Percentiles rank a stretch among this genome's conserved stretches.
These are phyloP conservation scores for Mycena belliarum DNA, from an alignment of 768 basidiomycete genomes.

Conservation along the genomic window DNA sequence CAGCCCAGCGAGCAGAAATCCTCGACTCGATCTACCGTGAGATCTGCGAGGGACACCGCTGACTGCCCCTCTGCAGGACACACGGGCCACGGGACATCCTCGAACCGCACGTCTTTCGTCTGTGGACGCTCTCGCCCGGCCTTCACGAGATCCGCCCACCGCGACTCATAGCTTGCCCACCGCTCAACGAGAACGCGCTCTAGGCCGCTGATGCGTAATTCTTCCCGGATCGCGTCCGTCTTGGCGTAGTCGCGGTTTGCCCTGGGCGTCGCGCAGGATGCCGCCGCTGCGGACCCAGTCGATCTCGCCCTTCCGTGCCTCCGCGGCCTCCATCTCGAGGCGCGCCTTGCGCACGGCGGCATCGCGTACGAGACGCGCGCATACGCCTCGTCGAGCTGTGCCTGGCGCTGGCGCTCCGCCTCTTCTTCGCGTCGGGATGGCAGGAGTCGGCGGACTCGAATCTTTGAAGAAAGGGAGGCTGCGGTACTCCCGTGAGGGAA, in stretches of 20 bases:
- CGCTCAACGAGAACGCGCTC: conserved; percentile 38
- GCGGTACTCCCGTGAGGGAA: conserved; percentile 7
- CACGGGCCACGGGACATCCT: conserved; percentile 68
- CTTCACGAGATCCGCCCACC: conserved; percentile 47
- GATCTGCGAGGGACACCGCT: conserved; percentile 28
- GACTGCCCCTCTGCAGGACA: conserved; percentile 11
- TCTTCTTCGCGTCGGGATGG: conserved; percentile 10
- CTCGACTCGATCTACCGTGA: conserved; percentile 43
- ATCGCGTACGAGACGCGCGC: conserved; percentile 15
- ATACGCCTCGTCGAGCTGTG: conserved; percentile 17
- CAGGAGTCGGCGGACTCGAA: background rate
- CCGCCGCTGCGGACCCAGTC: conserved; percentile 65
- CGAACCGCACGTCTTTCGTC: conserved; percentile 37
- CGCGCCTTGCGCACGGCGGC: conserved; percentile 20
- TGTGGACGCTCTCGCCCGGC: conserved; percentile 15
- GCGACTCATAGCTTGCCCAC: conserved; percentile 57
- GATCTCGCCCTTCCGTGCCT: conserved; percentile 51
- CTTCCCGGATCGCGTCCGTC: conserved; percentile 48
- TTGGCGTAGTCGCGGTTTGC: conserved; percentile 51
- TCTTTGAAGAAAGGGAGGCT: background rate
- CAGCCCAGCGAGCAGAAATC: conserved; percentile 49
- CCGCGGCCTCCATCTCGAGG: conserved; percentile 37
- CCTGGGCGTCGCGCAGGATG: conserved; percentile 49
- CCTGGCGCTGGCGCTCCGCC: conserved; percentile 9
- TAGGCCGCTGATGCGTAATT: conserved; percentile 45